These are phyloP conservation scores for Trametes elegans DNA, from an alignment of 768 basidiomycete genomes.

Conservation along the genomic window DNA sequence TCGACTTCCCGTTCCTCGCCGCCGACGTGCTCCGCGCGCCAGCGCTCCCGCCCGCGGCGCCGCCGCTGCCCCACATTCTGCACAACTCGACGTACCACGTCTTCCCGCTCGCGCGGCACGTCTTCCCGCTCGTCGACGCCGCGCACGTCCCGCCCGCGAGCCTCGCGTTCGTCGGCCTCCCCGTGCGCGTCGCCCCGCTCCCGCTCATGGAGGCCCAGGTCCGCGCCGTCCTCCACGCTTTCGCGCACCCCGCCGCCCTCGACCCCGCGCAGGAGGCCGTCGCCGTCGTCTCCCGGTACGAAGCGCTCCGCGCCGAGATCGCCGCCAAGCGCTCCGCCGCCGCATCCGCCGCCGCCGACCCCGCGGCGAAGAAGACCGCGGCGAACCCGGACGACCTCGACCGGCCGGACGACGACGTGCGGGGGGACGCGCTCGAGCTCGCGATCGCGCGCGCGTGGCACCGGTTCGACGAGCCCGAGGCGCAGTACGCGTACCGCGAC, in stretches of 20 bases:
- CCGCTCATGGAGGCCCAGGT: slow-evolving; percentile 81
- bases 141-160: slow-evolving; percentile 42
- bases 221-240: slow-evolving; percentile 54
- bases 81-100: slow-evolving; percentile 65
- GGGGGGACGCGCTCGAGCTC: slow-evolving; percentile 33
- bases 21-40: slow-evolving; percentile 33
- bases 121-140: slow-evolving; percentile 57
- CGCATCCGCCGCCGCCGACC: not conserved
- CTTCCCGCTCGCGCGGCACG: slow-evolving; percentile 67
- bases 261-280: slow-evolving; percentile 47
- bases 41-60: slow-evolving; percentile 41
- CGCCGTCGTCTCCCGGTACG: slow-evolving; percentile 49
- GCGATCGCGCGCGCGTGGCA: slow-evolving; percentile 58
- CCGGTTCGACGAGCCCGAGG: slow-evolving; percentile 43
- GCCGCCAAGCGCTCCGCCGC: not conserved
- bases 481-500: slow-evolving; percentile 73
- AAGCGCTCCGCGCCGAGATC: slow-evolving; percentile 35
- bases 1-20: slow-evolving; percentile 62
- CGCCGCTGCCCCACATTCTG: slow-evolving; percentile 49
- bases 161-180: slow-evolving; percentile 67
- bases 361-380: not conserved
- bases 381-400: not conserved
- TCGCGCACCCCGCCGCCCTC: slow-evolving; percentile 49
- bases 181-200: slow-evolving; percentile 61
- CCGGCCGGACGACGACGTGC: not conserved